Conservation (phyloP, 2,329 filamentous ascomycete genomes). For the Beauveria pseudobassiana region DNA sequence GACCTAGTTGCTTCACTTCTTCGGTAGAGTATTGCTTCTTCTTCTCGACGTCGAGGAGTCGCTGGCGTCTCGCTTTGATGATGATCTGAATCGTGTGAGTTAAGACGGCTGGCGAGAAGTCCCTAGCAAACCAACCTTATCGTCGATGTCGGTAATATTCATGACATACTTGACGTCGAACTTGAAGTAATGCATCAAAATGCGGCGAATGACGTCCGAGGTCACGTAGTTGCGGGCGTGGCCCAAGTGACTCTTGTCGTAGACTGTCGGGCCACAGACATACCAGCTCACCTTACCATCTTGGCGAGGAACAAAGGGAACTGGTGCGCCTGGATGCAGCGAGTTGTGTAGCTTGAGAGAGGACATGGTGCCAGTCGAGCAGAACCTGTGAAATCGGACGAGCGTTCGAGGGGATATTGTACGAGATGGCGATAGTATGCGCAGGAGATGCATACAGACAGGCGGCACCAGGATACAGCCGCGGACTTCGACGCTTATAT, state of each 20-base stretch:
- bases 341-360: conserved; percentile 74
- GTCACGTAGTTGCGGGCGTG: conserved; percentile 88
- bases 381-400: conserved; percentile 23
- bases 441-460: conserved; percentile 26
- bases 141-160: conserved; percentile 84
- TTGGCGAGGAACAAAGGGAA: conserved; percentile 67
- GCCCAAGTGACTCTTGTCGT: conserved; percentile 73
- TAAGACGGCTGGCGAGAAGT: not conserved
- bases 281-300: conserved; percentile 74
- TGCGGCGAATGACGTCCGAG: conserved; percentile 79
- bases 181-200: conserved; percentile 75
- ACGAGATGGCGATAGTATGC: conserved; percentile 22
- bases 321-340: conserved; percentile 62
- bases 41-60: conserved; percentile 70
- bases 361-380: conserved; percentile 37
- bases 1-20: conserved; percentile 39
- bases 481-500: not conserved
- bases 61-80: conserved; percentile 63
- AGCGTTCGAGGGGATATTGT: conserved; percentile 21
- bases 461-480: not conserved
- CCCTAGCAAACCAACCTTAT: conserved; percentile 45
- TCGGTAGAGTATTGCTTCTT: conserved; percentile 54
- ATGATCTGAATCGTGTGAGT: conserved; percentile 38
- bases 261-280: conserved; percentile 80
- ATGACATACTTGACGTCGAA: conserved; percentile 82